Conservation (phyloP, 2,329 filamentous ascomycete species). For the Phyllachora maydis region DNA sequence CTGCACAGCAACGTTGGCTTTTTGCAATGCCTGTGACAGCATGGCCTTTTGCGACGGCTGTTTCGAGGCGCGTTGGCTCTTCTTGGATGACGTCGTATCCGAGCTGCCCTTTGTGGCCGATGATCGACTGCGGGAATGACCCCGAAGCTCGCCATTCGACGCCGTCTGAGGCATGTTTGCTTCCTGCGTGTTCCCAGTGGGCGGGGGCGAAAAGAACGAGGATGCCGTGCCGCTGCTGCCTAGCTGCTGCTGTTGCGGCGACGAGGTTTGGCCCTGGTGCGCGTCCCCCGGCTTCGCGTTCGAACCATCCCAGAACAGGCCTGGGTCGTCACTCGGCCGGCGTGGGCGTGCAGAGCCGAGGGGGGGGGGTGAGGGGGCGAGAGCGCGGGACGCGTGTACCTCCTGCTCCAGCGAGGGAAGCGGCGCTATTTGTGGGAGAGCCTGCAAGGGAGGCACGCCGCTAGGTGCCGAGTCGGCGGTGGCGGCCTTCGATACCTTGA, state of each 20-base stretch:
- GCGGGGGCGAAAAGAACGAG: constrained; percentile 6
- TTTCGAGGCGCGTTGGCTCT: constrained; percentile 15
- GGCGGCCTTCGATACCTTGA: constrained; percentile 2
- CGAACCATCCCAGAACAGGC: constrained; percentile 9
- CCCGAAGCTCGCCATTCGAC: constrained; percentile 12
- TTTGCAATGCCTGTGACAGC: constrained; percentile 86
- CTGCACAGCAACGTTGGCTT: constrained; percentile 87
- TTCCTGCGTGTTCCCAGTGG: constrained; percentile 4
- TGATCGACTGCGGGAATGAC: constrained; percentile 23
- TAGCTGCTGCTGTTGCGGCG: constrained; percentile 1
- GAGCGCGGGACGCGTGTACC: constrained; percentile 7
- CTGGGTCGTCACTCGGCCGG: constrained; percentile 3
- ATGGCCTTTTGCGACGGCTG: constrained; percentile 76
- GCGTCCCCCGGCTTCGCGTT: too few species aligned
- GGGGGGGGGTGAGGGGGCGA: constrained; percentile 3
- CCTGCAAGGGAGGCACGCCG: constrained; percentile 13
- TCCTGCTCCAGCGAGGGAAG: constrained; percentile 18
- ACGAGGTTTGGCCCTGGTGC: too few species aligned
- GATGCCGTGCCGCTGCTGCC: constrained; percentile 5
- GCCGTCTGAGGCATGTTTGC: constrained; percentile 13
- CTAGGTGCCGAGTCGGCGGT: constrained; percentile 4
- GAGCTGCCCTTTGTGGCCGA: constrained; percentile 22
- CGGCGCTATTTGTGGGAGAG: constrained; percentile 18
- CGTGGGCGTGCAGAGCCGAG: constrained; percentile 2
- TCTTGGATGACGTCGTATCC: constrained; percentile 17